Percentiles rank a stretch among this genome's conserved stretches.
Conservation (phyloP, 2,329 filamentous ascomycete species). For the Ascochyta koolunga region DNA sequence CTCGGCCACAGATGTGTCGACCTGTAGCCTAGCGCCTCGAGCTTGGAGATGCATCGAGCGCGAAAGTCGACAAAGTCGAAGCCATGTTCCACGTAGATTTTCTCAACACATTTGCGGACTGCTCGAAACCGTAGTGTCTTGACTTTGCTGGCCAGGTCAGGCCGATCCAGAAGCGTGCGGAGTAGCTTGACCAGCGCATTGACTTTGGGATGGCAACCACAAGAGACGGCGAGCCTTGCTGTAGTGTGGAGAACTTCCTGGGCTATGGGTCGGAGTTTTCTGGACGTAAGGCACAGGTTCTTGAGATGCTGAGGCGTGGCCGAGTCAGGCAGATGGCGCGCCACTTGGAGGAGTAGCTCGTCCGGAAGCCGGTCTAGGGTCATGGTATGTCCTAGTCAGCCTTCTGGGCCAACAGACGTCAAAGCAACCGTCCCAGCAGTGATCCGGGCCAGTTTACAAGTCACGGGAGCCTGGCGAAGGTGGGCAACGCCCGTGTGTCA, state of each 20-base stretch:
- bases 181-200: conserved; percentile 27
- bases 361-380: conserved; percentile 22
- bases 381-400: not conserved
- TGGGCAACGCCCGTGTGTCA: not conserved
- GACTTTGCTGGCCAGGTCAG: conserved; percentile 28
- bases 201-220: conserved; percentile 23
- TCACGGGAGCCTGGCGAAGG: not conserved
- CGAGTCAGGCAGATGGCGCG: conserved; percentile 20
- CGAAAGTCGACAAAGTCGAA: conserved; percentile 22
- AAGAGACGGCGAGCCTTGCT: conserved; percentile 21
- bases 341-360: conserved; percentile 29
- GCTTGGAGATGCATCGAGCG: conserved; percentile 11
- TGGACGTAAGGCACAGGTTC: conserved; percentile 23
- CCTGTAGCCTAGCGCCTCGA: conserved; percentile 18
- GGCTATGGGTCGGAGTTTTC: conserved; percentile 23
- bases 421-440: not conserved
- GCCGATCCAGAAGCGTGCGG: conserved; percentile 29
- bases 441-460: not conserved
- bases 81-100: conserved; percentile 19
- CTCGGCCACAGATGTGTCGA: conserved; percentile 23
- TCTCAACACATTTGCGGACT: conserved; percentile 22
- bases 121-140: conserved; percentile 24
- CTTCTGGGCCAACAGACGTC: not conserved
- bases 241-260: conserved; percentile 25
- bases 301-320: conserved; percentile 19